These are phyloP conservation scores for Dentiscutata heterogama DNA, from an alignment of 371 early-diverging fungal species.

Conservation along the genomic window DNA sequence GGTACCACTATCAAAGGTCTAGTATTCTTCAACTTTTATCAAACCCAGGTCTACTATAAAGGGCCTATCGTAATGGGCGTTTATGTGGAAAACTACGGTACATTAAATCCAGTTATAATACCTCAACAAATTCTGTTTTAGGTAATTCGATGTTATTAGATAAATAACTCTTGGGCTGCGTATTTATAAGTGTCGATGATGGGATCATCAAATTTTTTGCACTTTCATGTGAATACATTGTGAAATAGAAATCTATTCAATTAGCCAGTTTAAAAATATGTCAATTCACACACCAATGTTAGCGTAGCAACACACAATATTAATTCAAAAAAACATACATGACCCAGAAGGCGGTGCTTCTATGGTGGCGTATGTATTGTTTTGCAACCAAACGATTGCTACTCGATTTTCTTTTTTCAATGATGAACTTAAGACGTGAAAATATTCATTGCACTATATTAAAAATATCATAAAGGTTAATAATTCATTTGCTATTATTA, in stretches of 20 bases:
- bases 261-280: too few species aligned
- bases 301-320: too few species aligned
- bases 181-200: not conserved
- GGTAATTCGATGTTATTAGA: constrained; percentile 20
- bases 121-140: constrained; percentile 26
- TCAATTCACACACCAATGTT: too few species aligned
- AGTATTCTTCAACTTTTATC: too few species aligned
- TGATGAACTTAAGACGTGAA: not conserved
- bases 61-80: too few species aligned
- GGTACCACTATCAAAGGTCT: too few species aligned
- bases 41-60: too few species aligned
- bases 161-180: constrained; percentile 6
- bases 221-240: constrained; percentile 4
- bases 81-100: too few species aligned
- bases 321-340: constrained; percentile 25
- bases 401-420: constrained; percentile 16
- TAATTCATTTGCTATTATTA: not conserved
- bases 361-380: constrained; percentile 13
- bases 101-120: not conserved
- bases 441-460: not conserved
- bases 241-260: constrained; percentile 21
- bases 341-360: not conserved
- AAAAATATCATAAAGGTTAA: not conserved
- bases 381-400: constrained; percentile 19
- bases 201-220: not conserved